Conservation (phyloP, 2,329 filamentous ascomycete species). For the Pyrenophora seminiperda region DNA sequence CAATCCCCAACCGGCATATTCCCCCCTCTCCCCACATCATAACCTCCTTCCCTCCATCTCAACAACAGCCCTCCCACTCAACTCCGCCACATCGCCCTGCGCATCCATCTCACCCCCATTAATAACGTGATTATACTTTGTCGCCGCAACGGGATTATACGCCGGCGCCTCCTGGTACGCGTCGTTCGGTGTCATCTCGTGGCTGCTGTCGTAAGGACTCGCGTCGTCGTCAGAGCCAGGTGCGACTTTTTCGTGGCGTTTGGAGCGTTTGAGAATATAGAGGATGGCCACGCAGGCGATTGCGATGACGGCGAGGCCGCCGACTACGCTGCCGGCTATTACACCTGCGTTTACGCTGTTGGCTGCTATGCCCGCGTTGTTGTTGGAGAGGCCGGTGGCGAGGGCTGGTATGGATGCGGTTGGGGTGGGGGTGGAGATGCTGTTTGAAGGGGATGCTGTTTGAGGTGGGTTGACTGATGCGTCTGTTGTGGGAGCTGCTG, state of each 20-base stretch:
- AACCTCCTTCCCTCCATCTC: background rate
- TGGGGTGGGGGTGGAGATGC: background rate
- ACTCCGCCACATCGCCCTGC: background rate
- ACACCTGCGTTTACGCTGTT: background rate
- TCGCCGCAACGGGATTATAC: constrained; percentile 1
- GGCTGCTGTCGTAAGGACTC: background rate
- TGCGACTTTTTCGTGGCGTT: background rate
- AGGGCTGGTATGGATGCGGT: background rate
- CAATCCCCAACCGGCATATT: too few species aligned
- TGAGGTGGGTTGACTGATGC: background rate
- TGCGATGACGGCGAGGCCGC: constrained; percentile 4
- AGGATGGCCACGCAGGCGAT: constrained; percentile 3
- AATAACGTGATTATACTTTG: background rate
- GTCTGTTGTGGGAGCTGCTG: constrained; percentile 1
- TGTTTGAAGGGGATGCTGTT: background rate
- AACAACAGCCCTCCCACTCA: background rate
- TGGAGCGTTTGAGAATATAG: constrained; percentile 5
- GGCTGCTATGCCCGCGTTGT: background rate
- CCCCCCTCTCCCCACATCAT: too few species aligned
- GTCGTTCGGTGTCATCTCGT: background rate
- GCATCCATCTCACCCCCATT: constrained; percentile 2
- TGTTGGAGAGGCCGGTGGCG: background rate
- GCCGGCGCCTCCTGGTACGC: background rate
- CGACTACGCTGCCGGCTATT: background rate
- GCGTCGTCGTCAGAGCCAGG: background rate